Evolutionary conservation across 768 basidiomycete species (phyloP).

Genomic region (Trametopsis cervina): DNA sequence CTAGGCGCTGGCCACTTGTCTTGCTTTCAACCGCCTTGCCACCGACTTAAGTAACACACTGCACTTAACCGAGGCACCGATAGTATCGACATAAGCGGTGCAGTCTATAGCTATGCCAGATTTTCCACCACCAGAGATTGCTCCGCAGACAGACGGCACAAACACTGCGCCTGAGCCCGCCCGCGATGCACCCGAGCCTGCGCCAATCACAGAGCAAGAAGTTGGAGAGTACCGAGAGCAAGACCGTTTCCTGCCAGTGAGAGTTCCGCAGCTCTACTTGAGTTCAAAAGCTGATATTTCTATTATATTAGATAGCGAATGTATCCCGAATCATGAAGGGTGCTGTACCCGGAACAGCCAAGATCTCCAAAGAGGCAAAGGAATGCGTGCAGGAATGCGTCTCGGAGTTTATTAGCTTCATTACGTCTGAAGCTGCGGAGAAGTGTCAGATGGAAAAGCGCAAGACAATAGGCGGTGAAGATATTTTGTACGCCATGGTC

Average conservation of each 20-base stretch:
- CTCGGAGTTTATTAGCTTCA: slow-evolving; percentile 96
- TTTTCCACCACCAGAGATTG: slow-evolving; percentile 26
- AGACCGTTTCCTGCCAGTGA: slow-evolving; percentile 89
- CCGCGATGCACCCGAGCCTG: slow-evolving; percentile 45
- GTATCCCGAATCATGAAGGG: slow-evolving; percentile 98
- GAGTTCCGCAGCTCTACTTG: slow-evolving; percentile 19
- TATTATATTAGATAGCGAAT: slow-evolving; percentile 74
- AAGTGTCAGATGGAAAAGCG: slow-evolving; percentile 92
- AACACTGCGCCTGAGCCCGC: slow-evolving; percentile 16
- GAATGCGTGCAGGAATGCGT: slow-evolving; percentile 99
- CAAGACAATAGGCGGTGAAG: slow-evolving; percentile 97
- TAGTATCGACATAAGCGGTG: background rate
- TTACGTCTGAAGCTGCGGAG: slow-evolving; percentile 95
- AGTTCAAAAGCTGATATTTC: background rate
- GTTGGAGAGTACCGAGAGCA: slow-evolving; percentile 94
- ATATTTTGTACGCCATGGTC: slow-evolving; percentile 92
- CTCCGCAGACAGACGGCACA: slow-evolving; percentile 36
- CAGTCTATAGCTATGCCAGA: slow-evolving; percentile 17
- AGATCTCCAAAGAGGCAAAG: slow-evolving; percentile 97
- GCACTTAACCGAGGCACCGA: background rate
- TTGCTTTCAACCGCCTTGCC: background rate
- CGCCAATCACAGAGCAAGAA: slow-evolving; percentile 85
- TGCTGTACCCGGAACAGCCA: slow-evolving; percentile 82
- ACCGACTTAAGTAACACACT: background rate
- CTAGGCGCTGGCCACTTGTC: background rate